These are phyloP conservation scores for Inonotus obliquus DNA, from an alignment of 1,284 basidiomycete genomes.

Conservation along the genomic window DNA sequence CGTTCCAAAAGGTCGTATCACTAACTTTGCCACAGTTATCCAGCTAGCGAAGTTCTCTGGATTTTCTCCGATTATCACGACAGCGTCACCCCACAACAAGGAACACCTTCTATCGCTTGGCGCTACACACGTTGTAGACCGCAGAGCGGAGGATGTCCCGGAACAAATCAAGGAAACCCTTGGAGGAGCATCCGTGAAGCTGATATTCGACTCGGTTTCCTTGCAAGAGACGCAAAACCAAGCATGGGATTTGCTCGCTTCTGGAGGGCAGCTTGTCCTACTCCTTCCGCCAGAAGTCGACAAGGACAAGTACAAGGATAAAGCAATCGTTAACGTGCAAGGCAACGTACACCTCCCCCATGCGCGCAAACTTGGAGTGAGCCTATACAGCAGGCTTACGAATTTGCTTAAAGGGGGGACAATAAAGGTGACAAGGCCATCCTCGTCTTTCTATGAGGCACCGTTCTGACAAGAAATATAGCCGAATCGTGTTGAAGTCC, in stretches of 20 bases:
- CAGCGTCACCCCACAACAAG: slow-evolving; percentile 42
- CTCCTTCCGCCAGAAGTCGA: slow-evolving; percentile 1
- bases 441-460: not conserved
- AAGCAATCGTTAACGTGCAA: not conserved
- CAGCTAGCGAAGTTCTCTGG: slow-evolving; percentile 51
- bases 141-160: slow-evolving; percentile 28
- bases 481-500: slow-evolving; percentile 39
- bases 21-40: slow-evolving; percentile 5
- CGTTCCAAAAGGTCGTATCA: not conserved
- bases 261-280: slow-evolving; percentile 18
- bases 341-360: slow-evolving; percentile 1
- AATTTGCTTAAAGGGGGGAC: not conserved
- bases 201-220: slow-evolving; percentile 36
- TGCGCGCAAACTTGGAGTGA: slow-evolving; percentile 5
- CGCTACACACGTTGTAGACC: slow-evolving; percentile 49
- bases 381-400: slow-evolving; percentile 11
- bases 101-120: slow-evolving; percentile 44
- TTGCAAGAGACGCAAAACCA: slow-evolving; percentile 14
- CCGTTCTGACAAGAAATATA: slow-evolving; percentile 14
- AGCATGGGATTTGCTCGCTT: slow-evolving; percentile 22
- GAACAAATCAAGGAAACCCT: slow-evolving; percentile 29
- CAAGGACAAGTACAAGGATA: slow-evolving; percentile 2
- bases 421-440: slow-evolving; percentile 2
- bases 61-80: slow-evolving; percentile 50
- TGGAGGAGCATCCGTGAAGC: slow-evolving; percentile 25